Conservation (phyloP, 2,329 filamentous ascomycete species). For the Paraphoma chrysanthemicola region DNA sequence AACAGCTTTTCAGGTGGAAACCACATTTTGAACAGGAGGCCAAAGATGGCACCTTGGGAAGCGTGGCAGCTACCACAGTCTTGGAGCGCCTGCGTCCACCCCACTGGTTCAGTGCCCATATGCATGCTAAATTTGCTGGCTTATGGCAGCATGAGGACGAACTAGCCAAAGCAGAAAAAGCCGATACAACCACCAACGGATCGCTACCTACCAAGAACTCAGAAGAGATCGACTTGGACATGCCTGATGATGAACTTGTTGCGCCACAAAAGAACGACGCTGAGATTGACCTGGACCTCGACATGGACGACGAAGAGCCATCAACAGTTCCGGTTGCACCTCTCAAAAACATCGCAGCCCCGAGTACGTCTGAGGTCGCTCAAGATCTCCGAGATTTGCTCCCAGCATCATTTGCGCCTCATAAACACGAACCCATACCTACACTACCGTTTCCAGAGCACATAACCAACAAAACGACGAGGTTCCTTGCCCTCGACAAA, state of each 20-base stretch:
- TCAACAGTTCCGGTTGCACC: constrained; percentile 9
- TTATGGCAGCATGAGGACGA: constrained; percentile 56
- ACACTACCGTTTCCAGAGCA: constrained; percentile 67
- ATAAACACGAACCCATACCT: constrained; percentile 20
- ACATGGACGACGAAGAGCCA: constrained; percentile 35
- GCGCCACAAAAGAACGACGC: constrained; percentile 36
- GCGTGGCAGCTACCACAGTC: constrained; percentile 77
- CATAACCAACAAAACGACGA: constrained; percentile 80
- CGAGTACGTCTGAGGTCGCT: constrained; percentile 53
- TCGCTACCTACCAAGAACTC: constrained; percentile 58
- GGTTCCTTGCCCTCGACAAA: constrained; percentile 92
- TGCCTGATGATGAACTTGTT: constrained; percentile 56
- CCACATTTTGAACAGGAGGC: constrained; percentile 79
- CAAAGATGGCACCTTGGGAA: constrained; percentile 76
- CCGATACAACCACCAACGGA: not conserved
- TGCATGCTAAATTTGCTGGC: constrained; percentile 88
- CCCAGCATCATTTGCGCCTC: constrained; percentile 72
- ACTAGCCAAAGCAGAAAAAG: constrained; percentile 5
- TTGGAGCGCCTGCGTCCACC: constrained; percentile 81
- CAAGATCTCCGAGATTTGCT: constrained; percentile 75
- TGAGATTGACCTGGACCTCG: constrained; percentile 52
- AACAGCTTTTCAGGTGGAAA: constrained; percentile 75
- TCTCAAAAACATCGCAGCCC: constrained; percentile 12
- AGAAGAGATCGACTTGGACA: constrained; percentile 64
- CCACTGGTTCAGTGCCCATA: constrained; percentile 89